These are phyloP conservation scores for Amanita exitialis DNA, from an alignment of 768 basidiomycete genomes.

Conservation along the genomic window DNA sequence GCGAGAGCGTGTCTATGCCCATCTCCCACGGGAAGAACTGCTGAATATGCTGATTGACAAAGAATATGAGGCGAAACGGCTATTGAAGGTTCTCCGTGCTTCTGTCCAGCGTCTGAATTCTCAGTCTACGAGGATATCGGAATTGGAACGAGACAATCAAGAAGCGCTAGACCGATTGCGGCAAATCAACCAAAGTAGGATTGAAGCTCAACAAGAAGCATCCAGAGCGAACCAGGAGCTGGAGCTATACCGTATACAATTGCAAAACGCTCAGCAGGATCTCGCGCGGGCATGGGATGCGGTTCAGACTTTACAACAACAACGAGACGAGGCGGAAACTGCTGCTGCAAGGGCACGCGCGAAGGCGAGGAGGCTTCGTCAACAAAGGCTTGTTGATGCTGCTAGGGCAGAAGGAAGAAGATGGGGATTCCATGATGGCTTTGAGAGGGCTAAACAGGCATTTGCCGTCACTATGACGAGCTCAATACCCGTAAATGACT, in stretches of 20 bases:
- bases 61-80: constrained; percentile 22
- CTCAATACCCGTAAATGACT: background rate
- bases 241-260: constrained; percentile 26
- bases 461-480: constrained; percentile 3
- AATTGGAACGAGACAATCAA: constrained; percentile 22
- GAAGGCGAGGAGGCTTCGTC: constrained; percentile 38
- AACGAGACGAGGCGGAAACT: constrained; percentile 49
- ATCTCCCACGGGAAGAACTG: constrained; percentile 18
- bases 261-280: constrained; percentile 36
- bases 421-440: constrained; percentile 38
- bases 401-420: constrained; percentile 53
- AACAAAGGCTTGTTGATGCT: constrained; percentile 37
- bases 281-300: constrained; percentile 42
- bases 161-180: constrained; percentile 24
- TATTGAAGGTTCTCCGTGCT: constrained; percentile 24
- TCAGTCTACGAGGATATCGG: constrained; percentile 23
- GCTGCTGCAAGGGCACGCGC: constrained; percentile 41
- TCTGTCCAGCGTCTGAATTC: constrained; percentile 24
- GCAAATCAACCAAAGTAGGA: constrained; percentile 23
- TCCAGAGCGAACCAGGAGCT: constrained; percentile 25
- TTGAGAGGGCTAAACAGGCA: constrained; percentile 27
- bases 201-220: constrained; percentile 27
- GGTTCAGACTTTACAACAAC: constrained; percentile 34
- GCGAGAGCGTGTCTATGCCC: constrained; percentile 12
- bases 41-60: constrained; percentile 21